Evolutionary conservation across 2,329 filamentous ascomycete genomes (phyloP).

Genomic region (Neophaeococcomyces mojaviensis): DNA sequence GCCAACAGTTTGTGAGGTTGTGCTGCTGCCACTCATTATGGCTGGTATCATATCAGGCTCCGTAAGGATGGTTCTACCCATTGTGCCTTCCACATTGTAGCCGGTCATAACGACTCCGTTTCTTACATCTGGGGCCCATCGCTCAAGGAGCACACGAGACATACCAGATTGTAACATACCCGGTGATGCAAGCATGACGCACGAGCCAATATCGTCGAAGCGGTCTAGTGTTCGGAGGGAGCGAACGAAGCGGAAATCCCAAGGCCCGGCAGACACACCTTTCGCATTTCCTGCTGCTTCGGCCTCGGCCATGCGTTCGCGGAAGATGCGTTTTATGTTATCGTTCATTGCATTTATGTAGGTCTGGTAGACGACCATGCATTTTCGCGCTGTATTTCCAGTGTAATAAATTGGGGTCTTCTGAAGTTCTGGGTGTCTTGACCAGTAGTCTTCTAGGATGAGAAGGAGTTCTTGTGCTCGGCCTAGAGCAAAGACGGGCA

Average conservation of each 20-base stretch:
- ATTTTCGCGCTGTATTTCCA: slow-evolving; percentile 86
- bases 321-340: slow-evolving; percentile 93
- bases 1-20: slow-evolving; percentile 49
- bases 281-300: slow-evolving; percentile 72
- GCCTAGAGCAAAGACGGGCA: slow-evolving; percentile 92
- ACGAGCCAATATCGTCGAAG: slow-evolving; percentile 91
- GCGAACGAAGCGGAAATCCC: slow-evolving; percentile 94
- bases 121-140: slow-evolving; percentile 92
- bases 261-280: slow-evolving; percentile 62
- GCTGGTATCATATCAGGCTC: slow-evolving; percentile 93
- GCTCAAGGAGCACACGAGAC: slow-evolving; percentile 81
- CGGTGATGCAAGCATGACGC: slow-evolving; percentile 93
- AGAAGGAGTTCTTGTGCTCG: slow-evolving; percentile 88
- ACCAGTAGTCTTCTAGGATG: slow-evolving; percentile 96
- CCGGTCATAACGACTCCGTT: slow-evolving; percentile 99
- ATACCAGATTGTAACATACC: slow-evolving; percentile 98
- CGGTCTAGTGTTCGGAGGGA: slow-evolving; percentile 87
- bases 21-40: slow-evolving; percentile 69
- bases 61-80: slow-evolving; percentile 92
- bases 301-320: slow-evolving; percentile 83
- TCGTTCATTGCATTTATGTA: slow-evolving; percentile 99
- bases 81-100: slow-evolving; percentile 96
- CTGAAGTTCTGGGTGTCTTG: slow-evolving; percentile 77
- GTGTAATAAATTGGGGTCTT: slow-evolving; percentile 96
- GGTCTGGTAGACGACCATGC: slow-evolving; percentile 98